These are phyloP conservation scores for Xanthoconium separans DNA, from an alignment of 1,284 basidiomycete genomes.

Conservation along the genomic window DNA sequence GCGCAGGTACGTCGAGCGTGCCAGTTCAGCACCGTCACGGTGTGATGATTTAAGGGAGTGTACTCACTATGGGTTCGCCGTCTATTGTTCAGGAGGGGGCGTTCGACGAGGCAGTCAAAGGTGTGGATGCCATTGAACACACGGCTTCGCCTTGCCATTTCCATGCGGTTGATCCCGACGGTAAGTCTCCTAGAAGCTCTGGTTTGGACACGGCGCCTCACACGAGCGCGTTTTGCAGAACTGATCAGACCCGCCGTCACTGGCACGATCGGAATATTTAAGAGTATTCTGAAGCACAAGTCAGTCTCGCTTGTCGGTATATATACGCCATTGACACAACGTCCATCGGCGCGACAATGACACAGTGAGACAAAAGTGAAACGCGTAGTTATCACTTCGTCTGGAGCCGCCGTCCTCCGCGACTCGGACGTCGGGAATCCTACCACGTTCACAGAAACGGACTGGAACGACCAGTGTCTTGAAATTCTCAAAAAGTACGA, in stretches of 20 bases:
- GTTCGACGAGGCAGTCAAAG: constrained; percentile 66
- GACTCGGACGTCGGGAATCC: constrained; percentile 16
- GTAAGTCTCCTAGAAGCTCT: constrained; percentile 17
- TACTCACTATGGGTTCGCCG: neutral
- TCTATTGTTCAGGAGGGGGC: constrained; percentile 40
- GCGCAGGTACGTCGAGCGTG: constrained; percentile 31
- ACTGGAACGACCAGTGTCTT: constrained; percentile 69
- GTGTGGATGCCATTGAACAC: constrained; percentile 57
- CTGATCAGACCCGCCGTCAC: constrained; percentile 62
- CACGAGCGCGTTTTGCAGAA: constrained; percentile 30
- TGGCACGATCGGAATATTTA: constrained; percentile 59
- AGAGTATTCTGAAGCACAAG: constrained; percentile 37
- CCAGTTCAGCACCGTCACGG: neutral
- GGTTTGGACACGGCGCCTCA: neutral
- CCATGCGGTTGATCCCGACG: constrained; percentile 39
- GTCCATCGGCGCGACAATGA: neutral
- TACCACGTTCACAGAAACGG: constrained; percentile 39
- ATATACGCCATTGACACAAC: neutral
- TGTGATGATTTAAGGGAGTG: no score
- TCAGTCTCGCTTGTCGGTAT: neutral
- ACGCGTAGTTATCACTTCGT: constrained; percentile 67
- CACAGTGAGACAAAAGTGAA: constrained; percentile 43
- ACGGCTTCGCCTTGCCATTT: constrained; percentile 48
- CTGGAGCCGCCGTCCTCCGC: constrained; percentile 50
- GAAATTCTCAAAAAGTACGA: constrained; percentile 52